Percentiles rank a stretch among this genome's conserved stretches.
phyloP scores from a whole-genome alignment of 257 asterid species.

The Vinca minor region DNA sequence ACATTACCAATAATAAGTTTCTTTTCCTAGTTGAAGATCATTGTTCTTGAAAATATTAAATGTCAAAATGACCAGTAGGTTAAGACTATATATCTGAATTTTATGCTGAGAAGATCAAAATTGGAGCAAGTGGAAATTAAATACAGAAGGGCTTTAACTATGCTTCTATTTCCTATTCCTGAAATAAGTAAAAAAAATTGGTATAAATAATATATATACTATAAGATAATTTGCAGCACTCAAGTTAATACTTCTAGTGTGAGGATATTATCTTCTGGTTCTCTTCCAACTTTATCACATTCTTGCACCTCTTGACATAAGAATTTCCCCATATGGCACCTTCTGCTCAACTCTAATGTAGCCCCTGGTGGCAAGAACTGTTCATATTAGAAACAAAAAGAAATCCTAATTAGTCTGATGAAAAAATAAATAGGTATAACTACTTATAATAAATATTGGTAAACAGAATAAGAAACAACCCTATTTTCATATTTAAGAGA shows the following conservation, averaged over 20 bases:
- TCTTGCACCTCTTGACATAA: conserved; percentile 69
- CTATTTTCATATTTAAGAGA: neutral
- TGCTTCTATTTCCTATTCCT: neutral
- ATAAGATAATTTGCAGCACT: neutral
- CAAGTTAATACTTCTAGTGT: too few relatives aligned
- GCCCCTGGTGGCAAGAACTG: conserved; percentile 83
- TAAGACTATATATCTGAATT: too few relatives aligned
- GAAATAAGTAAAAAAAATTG: too few relatives aligned
- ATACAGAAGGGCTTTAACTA: neutral
- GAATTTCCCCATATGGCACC: conserved; percentile 65
- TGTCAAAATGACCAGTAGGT: too few relatives aligned
- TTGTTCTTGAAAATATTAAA: too few relatives aligned
- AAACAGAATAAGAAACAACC: neutral
- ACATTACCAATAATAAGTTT: too few relatives aligned
- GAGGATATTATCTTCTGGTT: neutral
- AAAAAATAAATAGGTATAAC: neutral
- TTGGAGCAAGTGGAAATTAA: neutral
- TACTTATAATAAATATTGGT: neutral
- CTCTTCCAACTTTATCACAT: conserved; percentile 35
- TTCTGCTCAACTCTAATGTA: conserved; percentile 47
- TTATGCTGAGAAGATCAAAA: neutral
- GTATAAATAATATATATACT: neutral
- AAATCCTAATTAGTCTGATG: neutral
- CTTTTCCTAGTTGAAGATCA: too few relatives aligned
- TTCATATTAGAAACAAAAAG: neutral